Percentiles rank a stretch among this genome's conserved stretches.
These are phyloP conservation scores for Basidiobolus meristosporus DNA, from an alignment of 371 early-diverging fungal genomes.

Conservation along the genomic window DNA sequence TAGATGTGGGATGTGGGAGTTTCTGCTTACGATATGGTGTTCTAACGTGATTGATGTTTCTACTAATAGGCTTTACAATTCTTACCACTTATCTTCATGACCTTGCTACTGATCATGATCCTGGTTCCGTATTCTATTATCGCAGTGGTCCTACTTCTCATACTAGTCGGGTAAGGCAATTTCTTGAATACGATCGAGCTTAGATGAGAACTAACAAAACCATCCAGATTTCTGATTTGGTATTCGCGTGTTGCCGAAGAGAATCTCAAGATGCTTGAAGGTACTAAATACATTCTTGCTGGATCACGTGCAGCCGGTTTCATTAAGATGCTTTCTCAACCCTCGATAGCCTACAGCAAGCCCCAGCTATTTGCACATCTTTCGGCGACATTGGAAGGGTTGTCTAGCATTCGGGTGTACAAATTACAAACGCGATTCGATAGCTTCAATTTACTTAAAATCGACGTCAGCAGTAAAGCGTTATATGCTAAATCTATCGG, in stretches of 20 bases:
- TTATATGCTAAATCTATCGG: slow-evolving; percentile 17
- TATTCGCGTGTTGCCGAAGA: no score
- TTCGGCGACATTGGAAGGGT: slow-evolving; percentile 47
- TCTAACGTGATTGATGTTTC: no score
- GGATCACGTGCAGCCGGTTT: no score
- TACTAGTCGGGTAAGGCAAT: slow-evolving; percentile 2
- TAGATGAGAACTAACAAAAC: no score
- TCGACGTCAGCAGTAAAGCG: slow-evolving; percentile 34
- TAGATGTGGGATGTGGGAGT: no score
- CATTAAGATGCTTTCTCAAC: no score
- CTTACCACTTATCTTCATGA: slow-evolving; percentile 30
- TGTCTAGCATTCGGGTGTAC: slow-evolving; percentile 44
- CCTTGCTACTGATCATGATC: slow-evolving; percentile 22
- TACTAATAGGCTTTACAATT: slow-evolving; percentile 30
- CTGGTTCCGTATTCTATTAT: slow-evolving; percentile 33
- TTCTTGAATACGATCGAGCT: no score
- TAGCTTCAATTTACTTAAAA: slow-evolving; percentile 16
- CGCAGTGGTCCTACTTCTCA: slow-evolving; percentile 15
- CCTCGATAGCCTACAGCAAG: slow-evolving; percentile 8
- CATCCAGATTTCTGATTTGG: no score
- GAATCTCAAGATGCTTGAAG: no score
- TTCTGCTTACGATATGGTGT: no score
- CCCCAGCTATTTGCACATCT: slow-evolving; percentile 50
- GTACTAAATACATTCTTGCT: no score
- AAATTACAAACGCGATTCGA: slow-evolving; percentile 31